Base-by-base conservation (phyloP, 1,139 yeast species). In the Diutina ranongensis region DNA sequence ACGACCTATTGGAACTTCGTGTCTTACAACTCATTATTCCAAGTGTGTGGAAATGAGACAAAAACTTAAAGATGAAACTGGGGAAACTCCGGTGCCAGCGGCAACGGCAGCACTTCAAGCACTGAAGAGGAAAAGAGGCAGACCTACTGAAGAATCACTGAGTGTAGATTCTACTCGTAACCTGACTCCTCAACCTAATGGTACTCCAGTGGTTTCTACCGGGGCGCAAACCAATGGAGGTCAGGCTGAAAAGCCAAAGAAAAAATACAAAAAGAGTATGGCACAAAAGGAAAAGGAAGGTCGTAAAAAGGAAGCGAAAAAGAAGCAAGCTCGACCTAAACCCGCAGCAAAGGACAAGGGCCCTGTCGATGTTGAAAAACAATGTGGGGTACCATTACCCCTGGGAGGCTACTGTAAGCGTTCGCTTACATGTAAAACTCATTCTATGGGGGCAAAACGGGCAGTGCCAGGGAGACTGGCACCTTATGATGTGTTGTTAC, bases 381-480 rank as follows among this genome's bases (percentile, higher is more conserved):
- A 92, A 62, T 92, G 98, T 71, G 98, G 98, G 61, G 98, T 92
- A 7, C 86, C 89, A 2, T 65, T 92, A 49, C 88, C 96, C 0
- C 83, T 83, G 51, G 97, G 97, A 10, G 95, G 94, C 0, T 80
- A 80, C 55, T 92, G 98, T 71, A 96, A 97, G 5, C 74, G 98
- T 47, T 87, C 97, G 0, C 70, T 92, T 51, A 92, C 98, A 0
- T 92, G 98, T 71, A 92, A 92, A 60, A 88, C 97, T 0, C 98
- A 92, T 62, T 86, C 97, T 1, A 89, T 92, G 97, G 97, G 97
- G 25, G 95, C 97, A 21, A 92, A 92, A 57, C 76, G 98, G 55
- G 92, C 96, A 1, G 98, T 92, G 21, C 79, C 79, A 28, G 98
- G 98, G 5, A 74, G 98, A 55, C 80, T 94, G 46, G 89, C 94